Evolutionary conservation across 2,329 filamentous ascomycete genomes (phyloP).

Genomic region (Aspergillus sp.): DNA sequence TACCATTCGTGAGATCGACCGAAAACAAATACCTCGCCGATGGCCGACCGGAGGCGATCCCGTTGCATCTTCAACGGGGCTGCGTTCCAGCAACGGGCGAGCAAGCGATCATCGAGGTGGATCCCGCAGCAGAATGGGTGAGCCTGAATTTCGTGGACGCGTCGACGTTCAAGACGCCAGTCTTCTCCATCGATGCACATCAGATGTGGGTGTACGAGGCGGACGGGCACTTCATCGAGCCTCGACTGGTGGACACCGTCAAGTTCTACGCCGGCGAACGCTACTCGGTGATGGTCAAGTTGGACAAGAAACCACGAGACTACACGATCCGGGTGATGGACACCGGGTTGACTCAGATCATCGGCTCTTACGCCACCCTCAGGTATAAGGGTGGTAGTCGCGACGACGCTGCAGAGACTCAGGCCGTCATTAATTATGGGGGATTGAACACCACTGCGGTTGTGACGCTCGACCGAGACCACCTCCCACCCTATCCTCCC

Average conservation of each 20-base stretch:
- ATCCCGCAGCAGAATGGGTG: constrained; percentile 46
- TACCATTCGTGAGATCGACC: constrained; percentile 10
- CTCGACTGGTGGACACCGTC: constrained; percentile 36
- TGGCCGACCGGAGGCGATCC: constrained; percentile 19
- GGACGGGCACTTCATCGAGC: constrained; percentile 45
- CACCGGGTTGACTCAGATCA: constrained; percentile 52
- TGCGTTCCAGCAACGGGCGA: constrained; percentile 51
- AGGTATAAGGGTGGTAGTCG: constrained; percentile 27
- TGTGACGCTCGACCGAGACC: constrained; percentile 44
- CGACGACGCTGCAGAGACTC: neutral
- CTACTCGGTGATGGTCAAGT: constrained; percentile 43
- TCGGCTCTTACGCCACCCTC: constrained; percentile 52
- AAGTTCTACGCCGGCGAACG: constrained; percentile 39
- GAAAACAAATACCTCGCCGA: neutral
- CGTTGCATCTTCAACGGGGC: constrained; percentile 28
- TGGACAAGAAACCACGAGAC: constrained; percentile 36
- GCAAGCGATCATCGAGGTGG: constrained; percentile 46
- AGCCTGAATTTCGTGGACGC: constrained; percentile 58
- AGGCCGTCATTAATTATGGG: constrained; percentile 49
- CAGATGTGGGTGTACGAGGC: constrained; percentile 46
- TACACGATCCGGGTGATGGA: constrained; percentile 52
- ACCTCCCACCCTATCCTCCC: constrained; percentile 50
- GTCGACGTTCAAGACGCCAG: constrained; percentile 51
- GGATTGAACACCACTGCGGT: constrained; percentile 47
- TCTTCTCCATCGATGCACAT: constrained; percentile 47